These are phyloP conservation scores for Ascochyta koolunga DNA, from an alignment of 2,329 filamentous ascomycete species.

Conservation along the genomic window DNA sequence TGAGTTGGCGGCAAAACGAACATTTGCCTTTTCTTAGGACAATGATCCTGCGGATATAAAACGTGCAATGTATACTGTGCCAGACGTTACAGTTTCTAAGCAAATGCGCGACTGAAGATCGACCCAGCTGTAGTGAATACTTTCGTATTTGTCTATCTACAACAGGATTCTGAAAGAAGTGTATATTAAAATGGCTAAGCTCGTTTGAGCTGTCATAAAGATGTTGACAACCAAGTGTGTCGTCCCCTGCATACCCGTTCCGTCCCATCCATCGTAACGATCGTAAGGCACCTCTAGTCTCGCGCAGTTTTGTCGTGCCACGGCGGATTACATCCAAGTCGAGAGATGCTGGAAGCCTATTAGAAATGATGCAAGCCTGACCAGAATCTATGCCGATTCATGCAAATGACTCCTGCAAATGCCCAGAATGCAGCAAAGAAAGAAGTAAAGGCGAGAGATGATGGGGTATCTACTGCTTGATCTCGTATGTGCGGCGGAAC, in stretches of 20 bases:
- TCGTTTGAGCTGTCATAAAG: constrained; percentile 14
- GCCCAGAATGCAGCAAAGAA: constrained; percentile 41
- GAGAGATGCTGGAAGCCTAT: constrained; percentile 20
- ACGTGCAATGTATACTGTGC: not conserved
- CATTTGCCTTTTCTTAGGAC: not conserved
- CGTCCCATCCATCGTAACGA: constrained; percentile 15
- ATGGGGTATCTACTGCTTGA: constrained; percentile 53
- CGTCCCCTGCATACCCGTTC: not conserved
- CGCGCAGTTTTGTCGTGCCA: not conserved
- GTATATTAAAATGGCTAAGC: constrained; percentile 18
- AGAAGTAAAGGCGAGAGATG: constrained; percentile 29
- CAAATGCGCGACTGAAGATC: not conserved
- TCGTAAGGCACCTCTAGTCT: constrained; percentile 9
- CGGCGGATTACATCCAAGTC: not conserved
- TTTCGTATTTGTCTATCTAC: constrained; percentile 13
- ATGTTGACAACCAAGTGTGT: constrained; percentile 9
- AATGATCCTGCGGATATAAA: not conserved
- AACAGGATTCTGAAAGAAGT: constrained; percentile 12
- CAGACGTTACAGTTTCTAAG: not conserved
- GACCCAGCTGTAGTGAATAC: not conserved
- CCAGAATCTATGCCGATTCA: constrained; percentile 37
- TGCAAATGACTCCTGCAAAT: constrained; percentile 44
- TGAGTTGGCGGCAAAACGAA: not conserved
- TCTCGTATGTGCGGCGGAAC: constrained; percentile 58
- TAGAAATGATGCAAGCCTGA: constrained; percentile 28